These are phyloP conservation scores for Schizonepeta tenuifolia DNA, from an alignment of 257 asterid genomes.

Conservation along the genomic window DNA sequence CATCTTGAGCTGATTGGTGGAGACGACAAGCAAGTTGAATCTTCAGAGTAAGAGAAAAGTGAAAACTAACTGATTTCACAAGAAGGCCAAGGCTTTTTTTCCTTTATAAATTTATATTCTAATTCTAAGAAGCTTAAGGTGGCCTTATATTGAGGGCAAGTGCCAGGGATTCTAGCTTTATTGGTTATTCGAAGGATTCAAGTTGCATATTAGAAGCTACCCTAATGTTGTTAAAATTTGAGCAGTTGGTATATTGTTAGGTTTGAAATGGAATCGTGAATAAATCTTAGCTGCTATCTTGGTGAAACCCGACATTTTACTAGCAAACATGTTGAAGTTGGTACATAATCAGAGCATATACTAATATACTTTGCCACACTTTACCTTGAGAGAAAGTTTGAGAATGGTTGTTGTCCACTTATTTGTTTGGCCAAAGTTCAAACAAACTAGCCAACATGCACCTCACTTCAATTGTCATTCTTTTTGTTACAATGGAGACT, in stretches of 20 bases:
- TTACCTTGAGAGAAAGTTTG: neutral
- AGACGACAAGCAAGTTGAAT: neutral
- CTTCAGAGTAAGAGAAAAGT: constrained; percentile 1
- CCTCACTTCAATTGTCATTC: neutral
- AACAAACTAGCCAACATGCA: neutral
- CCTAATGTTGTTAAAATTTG: constrained; percentile 25
- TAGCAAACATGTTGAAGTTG: neutral
- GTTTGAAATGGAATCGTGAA: constrained; percentile 14
- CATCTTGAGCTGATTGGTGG: constrained; percentile 26
- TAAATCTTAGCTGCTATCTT: neutral
- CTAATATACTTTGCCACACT: neutral
- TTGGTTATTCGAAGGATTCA: constrained; percentile 15
- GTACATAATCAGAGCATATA: constrained; percentile 2
- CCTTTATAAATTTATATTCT: neutral
- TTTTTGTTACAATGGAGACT: no score
- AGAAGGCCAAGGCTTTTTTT: neutral
- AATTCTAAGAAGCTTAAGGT: neutral
- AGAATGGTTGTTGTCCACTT: neutral
- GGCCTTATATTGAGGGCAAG: neutral
- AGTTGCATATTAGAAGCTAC: constrained; percentile 3
- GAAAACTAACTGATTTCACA: constrained; percentile 5
- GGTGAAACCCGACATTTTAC: neutral
- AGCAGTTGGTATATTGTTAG: constrained; percentile 18
- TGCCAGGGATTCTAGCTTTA: neutral
- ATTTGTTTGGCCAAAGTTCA: constrained; percentile 3